Evolutionary conservation across 371 early-diverging fungal species (phyloP).

Genomic region (Rhizopus arrhizus): DNA sequence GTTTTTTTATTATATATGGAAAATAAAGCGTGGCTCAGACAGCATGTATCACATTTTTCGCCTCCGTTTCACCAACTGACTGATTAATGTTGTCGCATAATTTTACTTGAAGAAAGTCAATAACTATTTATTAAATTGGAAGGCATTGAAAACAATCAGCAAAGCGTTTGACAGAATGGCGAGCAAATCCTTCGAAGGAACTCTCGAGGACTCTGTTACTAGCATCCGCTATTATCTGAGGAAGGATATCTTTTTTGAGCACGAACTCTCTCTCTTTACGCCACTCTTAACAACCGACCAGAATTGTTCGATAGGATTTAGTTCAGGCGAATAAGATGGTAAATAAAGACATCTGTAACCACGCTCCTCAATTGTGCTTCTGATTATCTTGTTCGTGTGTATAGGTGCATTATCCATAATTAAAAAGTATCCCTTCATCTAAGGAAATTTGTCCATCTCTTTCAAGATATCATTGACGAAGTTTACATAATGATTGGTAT

Average conservation of each 20-base stretch:
- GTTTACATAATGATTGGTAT: slow-evolving; percentile 9
- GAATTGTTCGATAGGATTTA: slow-evolving; percentile 17
- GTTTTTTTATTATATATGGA: too few relatives aligned
- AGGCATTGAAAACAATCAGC: too few relatives aligned
- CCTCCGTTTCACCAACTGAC: too few relatives aligned
- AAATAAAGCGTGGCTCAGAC: too few relatives aligned
- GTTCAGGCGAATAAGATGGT: slow-evolving; percentile 14
- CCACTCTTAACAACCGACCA: too few relatives aligned
- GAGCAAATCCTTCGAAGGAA: slow-evolving; percentile 16
- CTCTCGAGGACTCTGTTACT: slow-evolving; percentile 7
- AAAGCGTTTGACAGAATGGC: slow-evolving; percentile 11
- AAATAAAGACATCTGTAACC: slow-evolving; percentile 6
- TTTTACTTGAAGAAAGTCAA: too few relatives aligned
- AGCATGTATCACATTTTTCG: too few relatives aligned
- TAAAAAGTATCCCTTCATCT: slow-evolving; percentile 15
- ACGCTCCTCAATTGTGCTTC: slow-evolving; percentile 6
- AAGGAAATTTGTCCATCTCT: slow-evolving; percentile 19
- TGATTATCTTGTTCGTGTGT: slow-evolving; percentile 9
- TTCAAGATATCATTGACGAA: slow-evolving; percentile 9
- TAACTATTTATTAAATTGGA: too few relatives aligned
- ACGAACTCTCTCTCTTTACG: slow-evolving; percentile 13
- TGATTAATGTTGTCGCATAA: too few relatives aligned
- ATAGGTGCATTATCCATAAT: slow-evolving; percentile 11
- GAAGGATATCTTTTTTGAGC: slow-evolving; percentile 15
- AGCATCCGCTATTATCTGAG: slow-evolving; percentile 12